Evolutionary conservation across 768 basidiomycete genomes (phyloP).

Genomic region (Holtermanniella nyarrowii): DNA sequence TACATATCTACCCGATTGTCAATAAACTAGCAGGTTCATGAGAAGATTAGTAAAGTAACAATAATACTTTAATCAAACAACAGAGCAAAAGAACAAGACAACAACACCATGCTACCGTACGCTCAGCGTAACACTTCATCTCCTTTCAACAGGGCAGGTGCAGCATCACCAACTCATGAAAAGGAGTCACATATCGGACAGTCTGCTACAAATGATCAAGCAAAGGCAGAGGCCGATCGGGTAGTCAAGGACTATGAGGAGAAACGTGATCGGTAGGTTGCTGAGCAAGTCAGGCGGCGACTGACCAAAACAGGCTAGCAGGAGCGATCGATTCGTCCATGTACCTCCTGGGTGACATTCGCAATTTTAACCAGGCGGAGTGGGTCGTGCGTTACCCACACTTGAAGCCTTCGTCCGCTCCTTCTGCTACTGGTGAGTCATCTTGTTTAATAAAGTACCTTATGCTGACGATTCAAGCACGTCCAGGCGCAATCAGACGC

Average conservation of each 20-base stretch:
- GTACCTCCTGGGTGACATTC: constrained; percentile 57
- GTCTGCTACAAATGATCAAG: constrained; percentile 15
- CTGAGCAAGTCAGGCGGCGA: not conserved
- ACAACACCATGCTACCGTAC: constrained; percentile 30
- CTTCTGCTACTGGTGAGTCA: constrained; percentile 4
- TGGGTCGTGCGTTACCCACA: constrained; percentile 87
- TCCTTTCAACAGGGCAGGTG: constrained; percentile 12
- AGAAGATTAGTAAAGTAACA: too few relatives aligned
- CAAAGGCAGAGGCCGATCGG: constrained; percentile 25
- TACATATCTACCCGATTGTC: not conserved
- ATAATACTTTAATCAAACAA: too few relatives aligned
- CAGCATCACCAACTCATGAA: constrained; percentile 25
- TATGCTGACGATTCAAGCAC: constrained; percentile 3
- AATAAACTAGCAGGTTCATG: too few relatives aligned
- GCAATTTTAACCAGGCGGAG: constrained; percentile 68
- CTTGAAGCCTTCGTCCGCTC: constrained; percentile 40
- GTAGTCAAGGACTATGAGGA: constrained; percentile 36
- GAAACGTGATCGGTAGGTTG: constrained; percentile 59
- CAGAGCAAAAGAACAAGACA: too few relatives aligned
- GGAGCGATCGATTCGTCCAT: constrained; percentile 66
- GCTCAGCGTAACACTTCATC: constrained; percentile 15
- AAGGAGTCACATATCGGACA: constrained; percentile 33
- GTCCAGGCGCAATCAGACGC: constrained; percentile 46
- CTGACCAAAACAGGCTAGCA: constrained; percentile 50
- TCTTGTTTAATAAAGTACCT: constrained; percentile 8